phyloP scores from a whole-genome alignment of 129 eudicot genomes.

The Smallanthus sonchifolius region DNA sequence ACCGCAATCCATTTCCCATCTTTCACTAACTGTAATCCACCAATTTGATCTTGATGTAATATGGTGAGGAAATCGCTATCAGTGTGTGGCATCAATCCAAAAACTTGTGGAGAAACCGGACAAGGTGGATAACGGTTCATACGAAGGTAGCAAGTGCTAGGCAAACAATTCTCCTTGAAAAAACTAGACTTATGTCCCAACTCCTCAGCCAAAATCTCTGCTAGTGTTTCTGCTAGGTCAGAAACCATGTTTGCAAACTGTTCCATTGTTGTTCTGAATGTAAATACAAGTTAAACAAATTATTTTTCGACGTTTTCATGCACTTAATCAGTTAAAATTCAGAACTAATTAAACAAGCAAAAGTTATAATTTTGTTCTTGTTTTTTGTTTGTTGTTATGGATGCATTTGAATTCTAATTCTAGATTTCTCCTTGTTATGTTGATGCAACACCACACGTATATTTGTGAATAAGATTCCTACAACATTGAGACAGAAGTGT shows the following conservation, averaged over 20 bases:
- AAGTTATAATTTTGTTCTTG: neutral
- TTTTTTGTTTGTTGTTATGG: too few species aligned
- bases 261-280: constrained; percentile 51
- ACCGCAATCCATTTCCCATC: constrained; percentile 81
- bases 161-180: constrained; percentile 47
- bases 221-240: constrained; percentile 47
- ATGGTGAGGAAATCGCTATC: constrained; percentile 86
- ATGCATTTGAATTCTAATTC: too few species aligned
- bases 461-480: neutral
- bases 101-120: constrained; percentile 31
- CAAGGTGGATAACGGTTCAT: constrained; percentile 75
- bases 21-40: constrained; percentile 68
- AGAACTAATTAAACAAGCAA: neutral
- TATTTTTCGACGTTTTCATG: neutral
- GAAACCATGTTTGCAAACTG: constrained; percentile 45
- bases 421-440: neutral
- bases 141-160: constrained; percentile 55
- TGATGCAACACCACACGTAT: neutral
- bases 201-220: constrained; percentile 58
- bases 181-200: constrained; percentile 35
- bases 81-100: constrained; percentile 70
- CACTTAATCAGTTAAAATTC: neutral
- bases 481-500: constrained; percentile 13
- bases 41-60: constrained; percentile 64
- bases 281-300: neutral